Base-by-base conservation (phyloP, 108 stramenopile species). In the Asterionellopsis glacialis region DNA sequence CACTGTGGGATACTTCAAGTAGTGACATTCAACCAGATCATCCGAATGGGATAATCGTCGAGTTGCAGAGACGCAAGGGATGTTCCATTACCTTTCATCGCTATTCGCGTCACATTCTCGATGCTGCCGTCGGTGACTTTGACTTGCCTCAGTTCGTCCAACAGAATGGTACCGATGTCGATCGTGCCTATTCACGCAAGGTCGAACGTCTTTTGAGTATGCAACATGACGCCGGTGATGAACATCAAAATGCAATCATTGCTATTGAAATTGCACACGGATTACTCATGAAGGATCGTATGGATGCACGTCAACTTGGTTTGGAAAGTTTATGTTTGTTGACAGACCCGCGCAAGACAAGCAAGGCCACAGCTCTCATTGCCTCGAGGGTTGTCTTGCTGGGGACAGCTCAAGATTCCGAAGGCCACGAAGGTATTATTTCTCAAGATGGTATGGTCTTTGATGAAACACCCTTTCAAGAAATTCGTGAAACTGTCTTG, bases 181-280 rank as follows among this genome's bases (percentile, higher is more conserved):
- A 83, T 68, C 40, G 70, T 9, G 55, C 75, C 57, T 67, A 70
- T 53, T 68, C 69, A n/a, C 58, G 75, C 52, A 70, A 73, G 41
- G 66, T 75, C 27, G 64, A 82, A 54, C 61, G 75, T n/a, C 52
- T 82, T 25, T 48, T 82, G 23, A 66, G 48, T 10, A 45, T 71
- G 23, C 57, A 59, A 43, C 59, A 57, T 25, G 74, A 79, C 13
- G 44, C 41, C 5, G 63, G 41, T 13, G 59, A 71, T 25, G 77
- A 80, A 41, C 59, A 75, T 21, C 87, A 86, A 19, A 87, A 84
- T 65, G 75, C 87, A 1, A 74, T 88, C 28, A 75, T 90, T 57
- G 91, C 87, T 22, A 61, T 92, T 61, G 84, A 85, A 53, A 93
- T 93, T 65, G 92, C 92, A 14, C 87, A 85, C 33, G 80, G 85